These are phyloP conservation scores for Diplotaxis tenuifolia DNA, from an alignment of 345 rosid species.

Conservation along the genomic window DNA sequence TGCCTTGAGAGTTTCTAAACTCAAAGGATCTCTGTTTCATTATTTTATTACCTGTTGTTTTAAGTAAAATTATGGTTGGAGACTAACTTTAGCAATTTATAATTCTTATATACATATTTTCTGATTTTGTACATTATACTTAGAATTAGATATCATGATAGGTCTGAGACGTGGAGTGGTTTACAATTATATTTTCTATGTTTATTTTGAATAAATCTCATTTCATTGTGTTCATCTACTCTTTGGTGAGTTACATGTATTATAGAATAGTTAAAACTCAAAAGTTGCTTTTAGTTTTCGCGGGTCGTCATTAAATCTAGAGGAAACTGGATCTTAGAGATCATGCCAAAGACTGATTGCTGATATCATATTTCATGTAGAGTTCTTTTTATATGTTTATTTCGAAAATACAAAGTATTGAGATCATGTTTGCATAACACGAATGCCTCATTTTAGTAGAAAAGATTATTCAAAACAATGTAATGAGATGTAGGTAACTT, in stretches of 20 bases:
- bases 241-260: no score
- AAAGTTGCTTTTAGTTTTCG: conserved; percentile 13
- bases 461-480: background rate
- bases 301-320: conserved; percentile 22
- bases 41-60: background rate
- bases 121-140: background rate
- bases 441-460: background rate
- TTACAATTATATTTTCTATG: no score
- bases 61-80: background rate
- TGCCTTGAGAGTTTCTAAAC: conserved; percentile 33
- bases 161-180: no score
- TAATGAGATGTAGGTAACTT: conserved; percentile 16
- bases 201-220: background rate
- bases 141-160: no score
- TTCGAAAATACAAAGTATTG: background rate
- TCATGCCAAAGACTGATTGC: conserved; percentile 7
- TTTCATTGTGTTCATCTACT: background rate
- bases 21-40: conserved; percentile 2
- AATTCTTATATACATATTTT: background rate
- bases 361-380: background rate
- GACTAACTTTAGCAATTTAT: background rate
- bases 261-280: background rate
- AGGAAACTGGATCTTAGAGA: conserved; percentile 22
- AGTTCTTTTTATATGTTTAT: background rate
- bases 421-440: background rate